Base-by-base conservation (phyloP, 176 grass and related monocot species). In the Poa pratensis region DNA sequence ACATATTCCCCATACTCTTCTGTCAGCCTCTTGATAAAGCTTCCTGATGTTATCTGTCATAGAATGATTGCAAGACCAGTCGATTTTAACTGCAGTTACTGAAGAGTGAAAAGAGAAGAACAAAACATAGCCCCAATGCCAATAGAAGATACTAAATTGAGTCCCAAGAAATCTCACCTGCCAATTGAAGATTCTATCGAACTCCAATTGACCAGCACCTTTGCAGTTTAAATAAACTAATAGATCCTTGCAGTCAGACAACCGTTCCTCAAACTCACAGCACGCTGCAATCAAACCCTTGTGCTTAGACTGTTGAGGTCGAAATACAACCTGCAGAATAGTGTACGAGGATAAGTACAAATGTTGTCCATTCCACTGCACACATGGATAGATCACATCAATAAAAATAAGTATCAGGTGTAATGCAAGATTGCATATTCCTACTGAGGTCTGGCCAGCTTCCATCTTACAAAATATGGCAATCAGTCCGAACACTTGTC, bases 1-100 rank as follows among this genome's bases (percentile, higher is more conserved):
- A 68, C 17, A 90, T 93, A 98, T 58, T 98, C 93, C 3, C 60
- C 76, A 89, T 88, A 98, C 23, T 98, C 91, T 59, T 98, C 93
- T 58, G 93, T 93, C 42, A 98, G 87, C 60, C 80, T 90, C 57
- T 92, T 81, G 77, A 98, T 92, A 55, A 98, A 93, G 61, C 79
- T 88, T 14, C 80, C 74, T 34, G 93, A 91, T 76, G 89, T 90
- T 74, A 93, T 90, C 92, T 97, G 78, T 59, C 80, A 80, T 51
- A 45, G 83, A 49, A 64, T 28, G 48, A 24, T 73, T 51, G 46
- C 5, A 77, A 32, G 42, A 23, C 19, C 73, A 69, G 63, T 77
- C 35, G 43, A 76, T 39, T 39, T 58, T 60, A 86, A 71, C 24
- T 14, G 0, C 68, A 27, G 55, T 48, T 75, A 43, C 22, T 60